Conservation (phyloP, 148 eudicot species). For the Gaultheria prostrata region DNA sequence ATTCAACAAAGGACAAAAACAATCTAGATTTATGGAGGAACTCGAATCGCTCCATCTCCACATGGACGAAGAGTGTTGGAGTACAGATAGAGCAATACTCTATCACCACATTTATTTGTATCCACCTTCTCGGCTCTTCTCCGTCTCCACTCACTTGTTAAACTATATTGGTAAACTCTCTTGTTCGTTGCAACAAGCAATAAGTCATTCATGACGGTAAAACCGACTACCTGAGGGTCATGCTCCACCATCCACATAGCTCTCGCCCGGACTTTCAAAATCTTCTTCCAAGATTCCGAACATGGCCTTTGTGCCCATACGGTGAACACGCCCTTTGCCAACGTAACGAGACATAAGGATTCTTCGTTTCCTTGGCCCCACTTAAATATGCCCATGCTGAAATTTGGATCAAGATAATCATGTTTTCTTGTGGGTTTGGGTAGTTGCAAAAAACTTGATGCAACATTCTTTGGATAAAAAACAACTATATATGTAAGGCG, state of each 20-base stretch:
- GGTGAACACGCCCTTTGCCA: background rate
- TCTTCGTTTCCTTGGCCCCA: background rate
- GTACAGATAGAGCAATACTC: background rate
- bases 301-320: background rate
- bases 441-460: background rate
- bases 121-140: background rate
- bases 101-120: background rate
- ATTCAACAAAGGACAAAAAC: background rate
- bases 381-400: background rate
- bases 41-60: background rate
- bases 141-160: background rate
- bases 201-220: background rate
- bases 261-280: background rate
- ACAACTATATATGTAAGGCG: background rate
- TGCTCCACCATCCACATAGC: background rate
- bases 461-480: background rate
- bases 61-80: conserved; percentile 12
- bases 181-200: background rate
- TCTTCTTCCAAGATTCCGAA: background rate
- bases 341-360: background rate
- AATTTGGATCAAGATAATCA: background rate
- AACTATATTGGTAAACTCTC: background rate
- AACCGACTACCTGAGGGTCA: background rate
- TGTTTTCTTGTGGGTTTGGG: background rate
- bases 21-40: background rate